Base-by-base conservation (phyloP, 2,329 filamentous ascomycete genomes). In the Pseudodiploospora longispora region DNA sequence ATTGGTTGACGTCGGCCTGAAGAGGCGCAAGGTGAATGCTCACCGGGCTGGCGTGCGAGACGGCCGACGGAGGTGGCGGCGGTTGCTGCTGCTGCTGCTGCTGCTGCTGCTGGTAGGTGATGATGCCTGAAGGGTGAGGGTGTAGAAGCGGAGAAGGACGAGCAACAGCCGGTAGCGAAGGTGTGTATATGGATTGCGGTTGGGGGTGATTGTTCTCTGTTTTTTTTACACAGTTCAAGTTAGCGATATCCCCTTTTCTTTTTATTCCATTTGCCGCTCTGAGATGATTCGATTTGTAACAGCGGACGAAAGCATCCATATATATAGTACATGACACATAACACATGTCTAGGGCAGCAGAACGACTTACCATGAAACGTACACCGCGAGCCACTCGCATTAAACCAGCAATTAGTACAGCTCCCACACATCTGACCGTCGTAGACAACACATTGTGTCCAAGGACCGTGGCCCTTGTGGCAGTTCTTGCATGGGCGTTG, bases 361-460 rank as follows among this genome's bases (percentile, higher is more conserved):
- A 19, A 10, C 6, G 31, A 57, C 71, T 50, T 62, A 79, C 76
- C 75, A 47, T 80, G 77, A 54, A 79, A 80, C 10, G 75, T 79
- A 48, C 77, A 81, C 41, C 76, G 63, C 7, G 74, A 70, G 7
- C 76, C 76, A 41, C 75, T 78, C 6, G 76, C 76, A 45, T 81
- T 81, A 59, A 76, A 80, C 76, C 77, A 80, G 56, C 77, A 81
- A 54, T 81, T 81, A 46, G 76, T 71, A 49, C 77, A 81, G 53
- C 74, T 78, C 7, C 77, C 76, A 47, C 74, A 79, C 73, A 80
- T 75, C 55, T 78, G 73, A 2, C 76, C 76, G 39, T 73, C 71
- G 27, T 76, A 72, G n/a, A 78, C 63, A n/a, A 81, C 67, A 50
- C 77, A 81, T 10, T 67, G 66, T 1, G 66, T 74, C 76, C 76